These are phyloP conservation scores for Leptodermis oblonga DNA, from an alignment of 257 asterid genomes.

Conservation along the genomic window DNA sequence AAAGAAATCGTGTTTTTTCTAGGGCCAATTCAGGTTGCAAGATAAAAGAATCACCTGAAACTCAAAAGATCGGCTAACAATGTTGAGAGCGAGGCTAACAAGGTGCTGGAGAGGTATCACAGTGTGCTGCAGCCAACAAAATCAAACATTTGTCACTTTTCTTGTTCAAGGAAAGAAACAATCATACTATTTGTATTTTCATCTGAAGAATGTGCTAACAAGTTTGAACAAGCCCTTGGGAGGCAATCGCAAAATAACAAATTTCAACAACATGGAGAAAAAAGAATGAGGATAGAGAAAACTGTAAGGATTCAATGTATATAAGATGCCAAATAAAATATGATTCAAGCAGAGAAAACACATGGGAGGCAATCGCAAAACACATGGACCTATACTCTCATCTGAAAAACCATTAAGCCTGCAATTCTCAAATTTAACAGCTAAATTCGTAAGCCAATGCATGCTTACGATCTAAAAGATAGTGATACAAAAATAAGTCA, in stretches of 20 bases:
- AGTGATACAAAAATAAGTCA: background rate
- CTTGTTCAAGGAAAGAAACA: conserved; percentile 5
- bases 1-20: background rate
- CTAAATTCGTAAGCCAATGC: background rate
- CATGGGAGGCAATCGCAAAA: too few species aligned
- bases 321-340: too few species aligned
- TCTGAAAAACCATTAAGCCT: background rate
- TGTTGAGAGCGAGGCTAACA: conserved; percentile 80
- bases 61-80: conserved; percentile 92
- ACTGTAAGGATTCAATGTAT: too few species aligned
- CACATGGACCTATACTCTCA: background rate
- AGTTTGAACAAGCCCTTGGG: too few species aligned
- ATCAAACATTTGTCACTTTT: background rate
- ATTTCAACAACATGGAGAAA: too few species aligned
- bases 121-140: conserved; percentile 70
- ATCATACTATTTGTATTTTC: background rate
- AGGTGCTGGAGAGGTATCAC: conserved; percentile 94
- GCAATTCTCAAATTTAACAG: background rate
- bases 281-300: too few species aligned
- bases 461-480: background rate
- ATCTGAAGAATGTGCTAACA: too few species aligned
- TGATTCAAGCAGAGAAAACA: background rate
- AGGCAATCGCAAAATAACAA: too few species aligned
- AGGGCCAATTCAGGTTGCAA: background rate
- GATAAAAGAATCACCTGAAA: conserved; percentile 64